A percentile compares a stretch with the other conserved stretches of the same genome.
These are phyloP conservation scores for Solanum neorickii DNA, from an alignment of 257 asterid species.

Conservation along the genomic window DNA sequence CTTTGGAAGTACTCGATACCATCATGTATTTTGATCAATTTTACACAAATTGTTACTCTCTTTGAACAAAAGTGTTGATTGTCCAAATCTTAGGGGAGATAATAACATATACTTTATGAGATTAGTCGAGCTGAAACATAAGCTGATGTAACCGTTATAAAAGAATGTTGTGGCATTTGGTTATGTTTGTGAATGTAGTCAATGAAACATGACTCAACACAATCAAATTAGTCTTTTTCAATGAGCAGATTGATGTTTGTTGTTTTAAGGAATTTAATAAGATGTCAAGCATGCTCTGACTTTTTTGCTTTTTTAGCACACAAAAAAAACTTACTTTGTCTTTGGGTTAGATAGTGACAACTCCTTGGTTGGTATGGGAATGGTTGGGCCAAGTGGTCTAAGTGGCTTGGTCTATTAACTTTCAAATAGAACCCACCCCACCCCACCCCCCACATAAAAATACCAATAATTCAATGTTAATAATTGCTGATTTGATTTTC, in stretches of 20 bases:
- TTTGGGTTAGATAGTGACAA: not conserved
- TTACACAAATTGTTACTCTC: not conserved
- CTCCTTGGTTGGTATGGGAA: not conserved
- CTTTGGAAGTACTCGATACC: too few species aligned
- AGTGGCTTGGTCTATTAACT: not conserved
- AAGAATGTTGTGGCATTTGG: not conserved
- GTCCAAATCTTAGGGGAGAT: not conserved
- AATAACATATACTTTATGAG: fast-evolving
- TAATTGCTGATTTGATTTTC: not conserved
- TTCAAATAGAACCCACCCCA: not conserved
- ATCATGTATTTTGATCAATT: not conserved
- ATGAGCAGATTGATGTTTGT: not conserved
- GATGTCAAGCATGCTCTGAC: not conserved
- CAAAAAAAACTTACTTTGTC: not conserved
- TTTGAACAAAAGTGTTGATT: not conserved
- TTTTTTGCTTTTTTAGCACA: not conserved
- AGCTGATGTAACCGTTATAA: not conserved
- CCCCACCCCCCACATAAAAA: not conserved
- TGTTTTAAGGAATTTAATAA: not conserved
- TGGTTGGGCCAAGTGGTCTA: not conserved
- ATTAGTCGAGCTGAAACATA: not conserved
- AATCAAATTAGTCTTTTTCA: not conserved
- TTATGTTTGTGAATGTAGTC: not conserved
- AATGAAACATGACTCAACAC: not conserved
- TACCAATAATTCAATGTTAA: not conserved